phyloP scores from a whole-genome alignment of 805 yeast genomes.

The Alloascoidea africana region DNA sequence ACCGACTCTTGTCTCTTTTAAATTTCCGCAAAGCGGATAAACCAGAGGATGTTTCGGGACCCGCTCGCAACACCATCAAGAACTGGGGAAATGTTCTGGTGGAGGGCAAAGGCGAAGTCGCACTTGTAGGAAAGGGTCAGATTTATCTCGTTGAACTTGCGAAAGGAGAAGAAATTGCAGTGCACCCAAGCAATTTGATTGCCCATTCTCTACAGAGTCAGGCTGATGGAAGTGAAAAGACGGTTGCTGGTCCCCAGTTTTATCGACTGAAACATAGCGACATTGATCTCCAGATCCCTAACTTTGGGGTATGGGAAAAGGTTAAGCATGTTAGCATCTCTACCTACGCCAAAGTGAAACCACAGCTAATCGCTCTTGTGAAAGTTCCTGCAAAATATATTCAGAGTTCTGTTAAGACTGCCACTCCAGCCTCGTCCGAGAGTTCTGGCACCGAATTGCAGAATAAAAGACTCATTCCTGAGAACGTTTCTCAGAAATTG shows the following conservation, averaged over 20 bases:
- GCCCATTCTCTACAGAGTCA: conserved; percentile 20
- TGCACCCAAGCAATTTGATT: conserved; percentile 23
- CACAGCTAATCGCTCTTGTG: background rate
- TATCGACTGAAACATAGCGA: background rate
- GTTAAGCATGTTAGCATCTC: background rate
- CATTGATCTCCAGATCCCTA: background rate
- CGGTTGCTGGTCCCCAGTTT: too few relatives aligned
- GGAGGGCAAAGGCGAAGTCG: conserved; percentile 29
- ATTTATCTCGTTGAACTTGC: conserved; percentile 21
- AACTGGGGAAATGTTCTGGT: conserved; percentile 17
- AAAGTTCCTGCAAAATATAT: background rate
- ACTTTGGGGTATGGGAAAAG: background rate
- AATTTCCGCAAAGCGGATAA: background rate
- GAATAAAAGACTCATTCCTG: background rate
- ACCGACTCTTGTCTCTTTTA: conserved; percentile 3
- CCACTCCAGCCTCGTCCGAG: background rate
- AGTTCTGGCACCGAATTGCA: background rate
- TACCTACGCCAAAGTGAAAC: background rate
- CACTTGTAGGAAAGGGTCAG: conserved; percentile 25
- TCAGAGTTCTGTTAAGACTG: background rate
- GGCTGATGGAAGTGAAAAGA: too few relatives aligned
- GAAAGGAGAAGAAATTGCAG: conserved; percentile 23
- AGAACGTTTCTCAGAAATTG: background rate
- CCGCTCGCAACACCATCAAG: conserved; percentile 8
- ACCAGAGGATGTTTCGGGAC: conserved; percentile 5